Evolutionary conservation across 2,329 filamentous ascomycete species (phyloP).

Genomic region (Cercospora sojina): DNA sequence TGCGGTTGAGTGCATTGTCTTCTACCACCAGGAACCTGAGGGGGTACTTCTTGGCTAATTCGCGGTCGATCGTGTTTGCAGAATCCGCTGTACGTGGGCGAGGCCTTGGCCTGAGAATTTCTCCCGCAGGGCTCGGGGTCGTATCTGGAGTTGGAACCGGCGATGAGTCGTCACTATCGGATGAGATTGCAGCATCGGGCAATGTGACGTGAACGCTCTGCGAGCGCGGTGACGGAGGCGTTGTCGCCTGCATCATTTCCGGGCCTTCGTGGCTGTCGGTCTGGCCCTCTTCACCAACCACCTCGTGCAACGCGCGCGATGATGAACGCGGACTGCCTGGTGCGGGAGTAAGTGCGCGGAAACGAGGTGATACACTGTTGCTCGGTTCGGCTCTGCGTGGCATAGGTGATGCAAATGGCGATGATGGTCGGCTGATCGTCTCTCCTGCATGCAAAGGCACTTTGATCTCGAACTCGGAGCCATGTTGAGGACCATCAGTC

Average conservation of each 20-base stretch:
- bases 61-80: conserved; percentile 50
- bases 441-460: conserved; percentile 59
- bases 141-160: conserved; percentile 22
- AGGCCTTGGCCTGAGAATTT: conserved; percentile 3
- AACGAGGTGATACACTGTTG: conserved; percentile 15
- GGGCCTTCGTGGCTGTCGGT: conserved; percentile 4
- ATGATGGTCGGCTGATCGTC: conserved; percentile 50
- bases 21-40: conserved; percentile 69
- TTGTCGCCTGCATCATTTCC: conserved; percentile 1
- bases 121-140: conserved; percentile 13
- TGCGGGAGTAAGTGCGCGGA: conserved; percentile 19
- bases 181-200: conserved; percentile 1
- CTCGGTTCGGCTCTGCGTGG: conserved; percentile 32
- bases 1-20: conserved; percentile 71
- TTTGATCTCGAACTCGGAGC: conserved; percentile 68
- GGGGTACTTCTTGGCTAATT: conserved; percentile 60
- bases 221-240: conserved; percentile 27
- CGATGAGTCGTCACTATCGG: conserved; percentile 11
- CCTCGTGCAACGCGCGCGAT: conserved; percentile 30
- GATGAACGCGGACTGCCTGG: conserved; percentile 30
- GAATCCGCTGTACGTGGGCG: conserved; percentile 24
- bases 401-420: conserved; percentile 50
- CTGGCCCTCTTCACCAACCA: conserved; percentile 17
- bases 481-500: conserved; percentile 59
- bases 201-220: conserved; percentile 10